phyloP scores from a whole-genome alignment of 1,284 basidiomycete species.

The Trametes hirsuta region DNA sequence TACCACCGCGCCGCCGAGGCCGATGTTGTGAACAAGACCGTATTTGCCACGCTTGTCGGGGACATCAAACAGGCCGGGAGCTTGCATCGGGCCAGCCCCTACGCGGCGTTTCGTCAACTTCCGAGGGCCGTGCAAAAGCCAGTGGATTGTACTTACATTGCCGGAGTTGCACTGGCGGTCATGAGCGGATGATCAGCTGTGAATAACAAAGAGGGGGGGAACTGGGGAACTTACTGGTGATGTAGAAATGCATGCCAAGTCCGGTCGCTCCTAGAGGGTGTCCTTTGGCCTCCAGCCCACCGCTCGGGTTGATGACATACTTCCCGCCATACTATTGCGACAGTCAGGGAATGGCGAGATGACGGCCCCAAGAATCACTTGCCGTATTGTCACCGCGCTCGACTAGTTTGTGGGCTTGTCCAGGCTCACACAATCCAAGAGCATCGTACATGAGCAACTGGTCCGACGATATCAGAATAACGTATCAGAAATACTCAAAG shows the following conservation, averaged over 20 bases:
- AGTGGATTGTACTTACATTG: slow-evolving; percentile 49
- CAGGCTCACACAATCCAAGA: slow-evolving; percentile 70
- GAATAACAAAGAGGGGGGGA: background rate
- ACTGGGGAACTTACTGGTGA: slow-evolving; percentile 58
- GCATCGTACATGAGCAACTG: slow-evolving; percentile 88
- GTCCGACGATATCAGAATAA: background rate
- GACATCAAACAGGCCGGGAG: slow-evolving; percentile 65
- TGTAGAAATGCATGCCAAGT: slow-evolving; percentile 88
- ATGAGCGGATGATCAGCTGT: background rate
- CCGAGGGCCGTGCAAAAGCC: background rate
- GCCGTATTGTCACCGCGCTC: slow-evolving; percentile 85
- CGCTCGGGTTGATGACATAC: slow-evolving; percentile 87
- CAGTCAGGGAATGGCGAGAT: slow-evolving; percentile 5
- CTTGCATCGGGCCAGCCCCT: slow-evolving; percentile 87
- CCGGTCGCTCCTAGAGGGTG: slow-evolving; percentile 87
- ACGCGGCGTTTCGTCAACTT: slow-evolving; percentile 10
- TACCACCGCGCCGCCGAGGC: slow-evolving; percentile 80
- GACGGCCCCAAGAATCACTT: slow-evolving; percentile 2
- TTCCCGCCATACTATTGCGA: slow-evolving; percentile 74
- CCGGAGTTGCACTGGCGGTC: slow-evolving; percentile 66
- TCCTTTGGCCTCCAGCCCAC: slow-evolving; percentile 87
- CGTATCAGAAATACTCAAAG: background rate
- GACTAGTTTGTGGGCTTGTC: slow-evolving; percentile 77
- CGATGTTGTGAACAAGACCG: slow-evolving; percentile 84
- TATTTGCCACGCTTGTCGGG: slow-evolving; percentile 73